phyloP scores from a whole-genome alignment of 192 early-diverging fungal genomes.

The Coemansia sp. region DNA sequence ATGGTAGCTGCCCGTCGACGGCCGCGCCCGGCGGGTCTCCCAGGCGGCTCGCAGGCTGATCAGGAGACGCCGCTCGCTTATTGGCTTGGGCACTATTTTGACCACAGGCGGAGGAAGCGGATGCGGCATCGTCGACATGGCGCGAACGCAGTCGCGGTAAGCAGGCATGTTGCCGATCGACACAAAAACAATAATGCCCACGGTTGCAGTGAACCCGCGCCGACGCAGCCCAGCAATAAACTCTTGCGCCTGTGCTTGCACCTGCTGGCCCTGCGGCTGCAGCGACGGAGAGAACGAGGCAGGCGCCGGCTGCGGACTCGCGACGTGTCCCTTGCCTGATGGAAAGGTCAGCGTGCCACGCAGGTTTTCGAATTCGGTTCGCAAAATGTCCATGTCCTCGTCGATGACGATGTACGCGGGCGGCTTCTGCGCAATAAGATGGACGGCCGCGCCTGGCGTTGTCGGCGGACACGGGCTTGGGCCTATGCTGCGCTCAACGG shows the following conservation, averaged over 20 bases:
- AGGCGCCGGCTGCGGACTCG: background rate
- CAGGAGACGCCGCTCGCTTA: slow-evolving; percentile 37
- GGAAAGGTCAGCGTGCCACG: slow-evolving; percentile 48
- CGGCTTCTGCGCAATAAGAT: slow-evolving; percentile 33
- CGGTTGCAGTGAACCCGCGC: slow-evolving; percentile 27
- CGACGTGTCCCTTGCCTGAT: background rate
- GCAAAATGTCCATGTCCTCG: slow-evolving; percentile 23
- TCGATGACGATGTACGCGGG: slow-evolving; percentile 42
- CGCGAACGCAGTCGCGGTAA: slow-evolving; percentile 20
- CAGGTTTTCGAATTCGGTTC: slow-evolving; percentile 40
- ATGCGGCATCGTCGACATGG: slow-evolving; percentile 24
- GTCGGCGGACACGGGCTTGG: slow-evolving; percentile 7
- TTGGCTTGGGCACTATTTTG: slow-evolving; percentile 32
- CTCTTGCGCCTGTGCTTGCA: background rate
- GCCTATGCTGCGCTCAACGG: slow-evolving; percentile 15
- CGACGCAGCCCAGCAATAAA: slow-evolving; percentile 7
- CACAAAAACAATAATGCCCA: slow-evolving; percentile 37
- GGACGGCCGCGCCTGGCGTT: slow-evolving; percentile 25
- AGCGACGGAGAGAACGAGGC: background rate
- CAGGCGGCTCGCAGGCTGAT: slow-evolving; percentile 28
- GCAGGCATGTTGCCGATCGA: slow-evolving; percentile 15
- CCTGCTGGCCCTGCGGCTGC: too few relatives aligned
- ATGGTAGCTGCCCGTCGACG: background rate
- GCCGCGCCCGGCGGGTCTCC: slow-evolving; percentile 27
- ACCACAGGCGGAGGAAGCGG: slow-evolving; percentile 45